These are phyloP conservation scores for Striga hermonthica DNA, from an alignment of 305 asterid genomes.

Conservation along the genomic window DNA sequence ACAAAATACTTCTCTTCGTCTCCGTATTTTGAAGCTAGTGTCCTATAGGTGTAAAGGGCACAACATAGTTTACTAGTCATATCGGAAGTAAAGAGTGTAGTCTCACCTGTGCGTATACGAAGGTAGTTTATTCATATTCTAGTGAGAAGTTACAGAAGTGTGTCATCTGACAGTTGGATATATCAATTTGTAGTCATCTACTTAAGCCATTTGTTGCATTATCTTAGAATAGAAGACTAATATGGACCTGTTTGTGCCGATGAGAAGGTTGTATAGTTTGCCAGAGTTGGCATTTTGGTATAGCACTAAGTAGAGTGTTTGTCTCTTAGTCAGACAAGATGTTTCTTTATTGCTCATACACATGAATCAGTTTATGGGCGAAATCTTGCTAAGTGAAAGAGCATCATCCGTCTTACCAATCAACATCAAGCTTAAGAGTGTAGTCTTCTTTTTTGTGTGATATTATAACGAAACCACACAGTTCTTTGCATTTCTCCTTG, in stretches of 20 bases:
- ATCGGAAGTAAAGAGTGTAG: too few species aligned
- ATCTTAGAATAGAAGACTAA: neutral
- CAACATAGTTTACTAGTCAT: neutral
- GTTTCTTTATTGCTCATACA: slow-evolving; percentile 6
- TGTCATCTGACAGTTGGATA: neutral
- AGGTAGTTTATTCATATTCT: too few species aligned
- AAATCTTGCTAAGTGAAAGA: slow-evolving; percentile 2
- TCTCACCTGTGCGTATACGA: too few species aligned
- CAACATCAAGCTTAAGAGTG: neutral
- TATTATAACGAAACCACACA: neutral
- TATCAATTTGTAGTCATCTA: neutral
- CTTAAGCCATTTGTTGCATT: neutral
- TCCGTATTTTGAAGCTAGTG: neutral
- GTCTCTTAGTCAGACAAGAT: neutral
- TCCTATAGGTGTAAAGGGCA: neutral
- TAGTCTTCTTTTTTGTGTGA: neutral
- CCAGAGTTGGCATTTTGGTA: neutral
- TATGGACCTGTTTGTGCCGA: neutral
- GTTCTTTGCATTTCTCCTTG: neutral
- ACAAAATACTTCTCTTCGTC: neutral
- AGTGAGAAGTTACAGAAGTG: too few species aligned
- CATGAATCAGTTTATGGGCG: neutral
- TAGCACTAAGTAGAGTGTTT: neutral
- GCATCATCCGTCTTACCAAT: neutral
- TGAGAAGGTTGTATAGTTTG: neutral